Conservation (phyloP, 192 early-diverging fungal genomes). For the Coemansia sp. region DNA sequence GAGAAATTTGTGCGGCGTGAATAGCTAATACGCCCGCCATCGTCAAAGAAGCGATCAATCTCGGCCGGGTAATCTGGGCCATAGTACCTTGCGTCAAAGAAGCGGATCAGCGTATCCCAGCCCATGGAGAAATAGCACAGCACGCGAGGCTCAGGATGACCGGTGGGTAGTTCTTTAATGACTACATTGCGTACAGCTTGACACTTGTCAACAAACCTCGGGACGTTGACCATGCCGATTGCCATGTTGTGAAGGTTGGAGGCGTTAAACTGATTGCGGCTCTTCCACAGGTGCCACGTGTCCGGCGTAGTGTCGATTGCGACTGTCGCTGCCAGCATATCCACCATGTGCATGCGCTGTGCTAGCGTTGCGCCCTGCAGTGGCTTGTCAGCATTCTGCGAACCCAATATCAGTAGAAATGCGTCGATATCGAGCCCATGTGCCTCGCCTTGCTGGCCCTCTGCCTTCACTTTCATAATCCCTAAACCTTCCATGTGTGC, state of each 20-base stretch:
- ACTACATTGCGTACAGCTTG: conserved; percentile 22
- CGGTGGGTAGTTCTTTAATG: conserved; percentile 5
- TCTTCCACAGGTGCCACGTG: conserved; percentile 53
- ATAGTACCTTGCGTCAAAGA: conserved; percentile 82
- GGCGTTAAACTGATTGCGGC: conserved; percentile 24
- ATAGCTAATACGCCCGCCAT: conserved; percentile 45
- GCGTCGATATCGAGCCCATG: conserved; percentile 60
- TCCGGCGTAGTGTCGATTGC: conserved; percentile 34
- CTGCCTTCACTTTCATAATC: conserved; percentile 16
- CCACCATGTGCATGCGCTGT: conserved; percentile 76
- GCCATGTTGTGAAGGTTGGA: conserved; percentile 52
- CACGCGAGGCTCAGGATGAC: conserved; percentile 21
- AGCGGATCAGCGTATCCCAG: conserved; percentile 76
- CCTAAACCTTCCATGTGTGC: conserved; percentile 50
- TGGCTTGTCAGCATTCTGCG: conserved; percentile 73
- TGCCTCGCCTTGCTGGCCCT: conserved; percentile 11
- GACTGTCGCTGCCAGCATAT: conserved; percentile 58
- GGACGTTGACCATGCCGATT: conserved; percentile 62
- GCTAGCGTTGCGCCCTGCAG: conserved; percentile 56
- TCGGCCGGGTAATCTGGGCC: conserved; percentile 36
- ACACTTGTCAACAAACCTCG: conserved; percentile 73
- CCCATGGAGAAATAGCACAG: conserved; percentile 73
- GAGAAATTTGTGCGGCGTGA: conserved; percentile 34
- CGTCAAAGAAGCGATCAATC: conserved; percentile 64
- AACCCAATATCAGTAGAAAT: conserved; percentile 64